Percentiles rank a stretch among this genome's conserved stretches.
Conservation (phyloP, 2,329 filamentous ascomycete genomes). For the Cladophialophora chaetospira region DNA sequence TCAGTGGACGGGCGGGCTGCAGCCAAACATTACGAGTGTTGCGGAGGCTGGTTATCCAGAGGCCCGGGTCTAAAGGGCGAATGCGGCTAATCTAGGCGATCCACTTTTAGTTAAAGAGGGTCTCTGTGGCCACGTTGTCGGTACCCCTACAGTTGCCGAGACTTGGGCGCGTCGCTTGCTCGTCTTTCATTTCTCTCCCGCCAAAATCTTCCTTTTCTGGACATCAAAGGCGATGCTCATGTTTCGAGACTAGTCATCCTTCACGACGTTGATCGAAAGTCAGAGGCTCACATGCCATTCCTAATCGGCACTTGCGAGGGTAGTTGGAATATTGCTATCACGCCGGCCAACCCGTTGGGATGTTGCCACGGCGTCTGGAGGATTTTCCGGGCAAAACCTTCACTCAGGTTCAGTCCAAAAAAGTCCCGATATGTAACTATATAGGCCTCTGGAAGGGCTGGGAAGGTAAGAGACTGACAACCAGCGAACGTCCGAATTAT, state of each 20-base stretch:
- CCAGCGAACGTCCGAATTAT: too few species aligned
- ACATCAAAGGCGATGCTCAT: not conserved
- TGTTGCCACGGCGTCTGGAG: conserved; percentile 1
- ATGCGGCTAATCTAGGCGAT: conserved; percentile 12
- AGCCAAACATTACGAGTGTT: not conserved
- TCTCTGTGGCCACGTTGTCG: not conserved
- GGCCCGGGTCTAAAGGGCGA: not conserved
- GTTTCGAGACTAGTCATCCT: not conserved
- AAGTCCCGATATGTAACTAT: too few species aligned
- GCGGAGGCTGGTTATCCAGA: too few species aligned
- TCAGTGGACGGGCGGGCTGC: not conserved
- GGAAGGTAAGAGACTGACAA: not conserved
- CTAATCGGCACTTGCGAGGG: conserved; percentile 1
- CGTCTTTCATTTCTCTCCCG: not conserved
- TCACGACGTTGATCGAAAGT: not conserved
- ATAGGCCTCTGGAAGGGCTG: conserved; percentile 5
- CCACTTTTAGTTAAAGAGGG: too few species aligned
- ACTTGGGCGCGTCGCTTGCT: too few species aligned
- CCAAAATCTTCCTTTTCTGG: conserved; percentile 15
- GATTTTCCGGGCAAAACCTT: too few species aligned
- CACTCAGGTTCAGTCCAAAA: too few species aligned
- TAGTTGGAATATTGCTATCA: not conserved
- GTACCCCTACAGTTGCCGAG: not conserved
- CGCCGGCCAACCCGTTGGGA: not conserved
- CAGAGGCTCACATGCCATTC: not conserved